Evolutionary conservation across 2,329 filamentous ascomycete species (phyloP).

Genomic region (Mariannaea sp.): DNA sequence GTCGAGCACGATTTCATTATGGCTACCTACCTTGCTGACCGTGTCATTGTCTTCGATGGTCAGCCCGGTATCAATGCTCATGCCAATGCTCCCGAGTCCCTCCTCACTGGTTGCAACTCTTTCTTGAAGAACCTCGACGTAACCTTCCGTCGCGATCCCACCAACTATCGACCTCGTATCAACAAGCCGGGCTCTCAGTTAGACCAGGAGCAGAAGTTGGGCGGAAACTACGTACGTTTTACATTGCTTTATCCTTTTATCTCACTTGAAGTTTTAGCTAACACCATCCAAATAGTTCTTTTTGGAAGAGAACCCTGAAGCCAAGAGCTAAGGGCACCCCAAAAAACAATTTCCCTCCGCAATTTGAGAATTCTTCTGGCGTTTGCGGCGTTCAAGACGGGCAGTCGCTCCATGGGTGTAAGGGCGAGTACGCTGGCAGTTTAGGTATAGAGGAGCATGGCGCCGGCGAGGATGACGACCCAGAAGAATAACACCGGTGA

Average conservation of each 20-base stretch:
- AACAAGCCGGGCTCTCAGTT: conserved; percentile 97
- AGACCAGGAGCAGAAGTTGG: conserved; percentile 95
- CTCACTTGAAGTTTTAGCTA: not conserved
- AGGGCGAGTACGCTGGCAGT: conserved; percentile 39
- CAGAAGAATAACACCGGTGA: conserved; percentile 64
- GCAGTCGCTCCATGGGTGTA: conserved; percentile 37
- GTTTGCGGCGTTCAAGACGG: conserved; percentile 59
- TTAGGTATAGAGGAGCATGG: conserved; percentile 51
- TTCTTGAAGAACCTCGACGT: conserved; percentile 98
- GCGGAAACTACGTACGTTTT: conserved; percentile 84
- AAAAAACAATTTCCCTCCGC: conserved; percentile 41
- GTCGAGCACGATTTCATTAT: conserved; percentile 99
- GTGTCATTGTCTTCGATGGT: conserved; percentile 98
- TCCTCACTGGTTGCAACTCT: conserved; percentile 93
- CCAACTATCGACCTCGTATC: conserved; percentile 95
- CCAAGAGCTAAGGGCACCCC: conserved; percentile 58
- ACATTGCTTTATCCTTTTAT: not conserved
- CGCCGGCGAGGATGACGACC: conserved; percentile 67
- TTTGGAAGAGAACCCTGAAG: conserved; percentile 72
- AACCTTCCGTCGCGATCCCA: conserved; percentile 97
- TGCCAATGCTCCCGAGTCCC: conserved; percentile 87
- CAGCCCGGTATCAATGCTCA: conserved; percentile 85
- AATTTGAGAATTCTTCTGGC: conserved; percentile 45
- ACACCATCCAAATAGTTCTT: conserved; percentile 70
- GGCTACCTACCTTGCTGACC: conserved; percentile 77